Evolutionary conservation across 352 stramenopile genomes (phyloP).

Genomic region (Pythium chondricola): DNA sequence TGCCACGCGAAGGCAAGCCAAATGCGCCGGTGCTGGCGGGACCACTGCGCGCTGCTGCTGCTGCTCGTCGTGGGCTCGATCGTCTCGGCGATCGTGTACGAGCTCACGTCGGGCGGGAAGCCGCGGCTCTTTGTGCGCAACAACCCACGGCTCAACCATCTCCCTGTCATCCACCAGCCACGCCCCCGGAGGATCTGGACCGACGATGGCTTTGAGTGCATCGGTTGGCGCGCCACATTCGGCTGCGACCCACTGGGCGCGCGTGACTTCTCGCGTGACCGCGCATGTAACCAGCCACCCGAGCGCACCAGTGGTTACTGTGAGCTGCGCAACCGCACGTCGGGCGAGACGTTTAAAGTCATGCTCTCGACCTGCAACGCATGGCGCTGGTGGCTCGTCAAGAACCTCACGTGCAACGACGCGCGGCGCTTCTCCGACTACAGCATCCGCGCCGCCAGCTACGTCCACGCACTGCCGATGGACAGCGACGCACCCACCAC

Average conservation of each 20-base stretch:
- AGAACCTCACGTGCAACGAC: slow-evolving; percentile 49
- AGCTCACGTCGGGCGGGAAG: slow-evolving; percentile 41
- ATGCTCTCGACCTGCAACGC: slow-evolving; percentile 74
- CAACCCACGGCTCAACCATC: slow-evolving; percentile 30
- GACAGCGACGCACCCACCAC: neutral
- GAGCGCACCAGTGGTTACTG: slow-evolving; percentile 55
- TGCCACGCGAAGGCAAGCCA: too few species aligned
- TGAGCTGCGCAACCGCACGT: slow-evolving; percentile 60
- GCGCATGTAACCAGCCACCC: slow-evolving; percentile 35
- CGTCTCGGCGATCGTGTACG: slow-evolving; percentile 47
- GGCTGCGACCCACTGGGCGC: slow-evolving; percentile 52
- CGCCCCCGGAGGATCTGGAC: slow-evolving; percentile 33
- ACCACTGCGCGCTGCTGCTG: slow-evolving; percentile 32
- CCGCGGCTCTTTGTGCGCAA: slow-evolving; percentile 31
- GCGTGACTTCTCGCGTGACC: slow-evolving; percentile 35
- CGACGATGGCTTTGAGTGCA: slow-evolving; percentile 62
- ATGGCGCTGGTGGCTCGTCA: slow-evolving; percentile 51
- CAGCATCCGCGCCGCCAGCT: slow-evolving; percentile 38
- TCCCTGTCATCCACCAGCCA: slow-evolving; percentile 35
- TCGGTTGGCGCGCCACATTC: slow-evolving; percentile 66
- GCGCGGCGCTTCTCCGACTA: slow-evolving; percentile 64
- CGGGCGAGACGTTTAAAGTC: slow-evolving; percentile 40
- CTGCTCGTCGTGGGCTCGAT: slow-evolving; percentile 36
- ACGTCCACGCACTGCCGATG: slow-evolving; percentile 28
- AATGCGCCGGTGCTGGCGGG: slow-evolving; percentile 19